Evolutionary conservation across 805 yeast genomes (phyloP).

Genomic region (Candida ovalis): DNA sequence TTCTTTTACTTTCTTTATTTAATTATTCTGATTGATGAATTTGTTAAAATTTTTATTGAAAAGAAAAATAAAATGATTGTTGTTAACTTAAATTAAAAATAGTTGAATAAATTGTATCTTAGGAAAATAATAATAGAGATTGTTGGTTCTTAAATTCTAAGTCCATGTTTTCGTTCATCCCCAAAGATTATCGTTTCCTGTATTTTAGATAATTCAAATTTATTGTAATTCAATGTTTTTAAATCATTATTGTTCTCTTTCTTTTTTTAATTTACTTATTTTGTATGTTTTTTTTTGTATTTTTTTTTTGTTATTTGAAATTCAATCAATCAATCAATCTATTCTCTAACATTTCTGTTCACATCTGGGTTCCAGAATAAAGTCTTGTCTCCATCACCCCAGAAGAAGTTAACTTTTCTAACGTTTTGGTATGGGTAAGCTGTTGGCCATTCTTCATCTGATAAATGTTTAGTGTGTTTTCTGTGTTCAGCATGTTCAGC

Average conservation of each 20-base stretch:
- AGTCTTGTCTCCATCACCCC: constrained; percentile 99
- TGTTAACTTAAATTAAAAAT: too few relatives aligned
- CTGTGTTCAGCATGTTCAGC: constrained; percentile 88
- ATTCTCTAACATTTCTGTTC: constrained; percentile 70
- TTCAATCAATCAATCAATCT: not conserved
- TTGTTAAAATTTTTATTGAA: too few relatives aligned
- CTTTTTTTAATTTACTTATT: too few relatives aligned
- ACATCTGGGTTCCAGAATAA: constrained; percentile 92
- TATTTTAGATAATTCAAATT: not conserved
- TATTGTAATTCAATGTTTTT: too few relatives aligned
- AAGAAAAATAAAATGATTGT: not conserved
- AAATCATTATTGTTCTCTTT: too few relatives aligned
- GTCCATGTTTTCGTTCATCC: too few relatives aligned
- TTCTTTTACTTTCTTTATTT: too few relatives aligned
- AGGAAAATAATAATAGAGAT: too few relatives aligned
- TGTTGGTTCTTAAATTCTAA: too few relatives aligned
- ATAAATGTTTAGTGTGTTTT: constrained; percentile 63
- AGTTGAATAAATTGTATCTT: not conserved
- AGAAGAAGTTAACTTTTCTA: constrained; percentile 84
- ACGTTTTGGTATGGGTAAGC: constrained; percentile 90
- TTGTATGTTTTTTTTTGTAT: not conserved
- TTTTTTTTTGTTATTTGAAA: not conserved
- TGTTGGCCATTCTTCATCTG: constrained; percentile 90
- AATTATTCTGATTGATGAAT: too few relatives aligned
- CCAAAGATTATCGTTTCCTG: too few relatives aligned